These are phyloP conservation scores for Penicillium sp. DNA, from an alignment of 2,329 filamentous ascomycete species.

Conservation along the genomic window DNA sequence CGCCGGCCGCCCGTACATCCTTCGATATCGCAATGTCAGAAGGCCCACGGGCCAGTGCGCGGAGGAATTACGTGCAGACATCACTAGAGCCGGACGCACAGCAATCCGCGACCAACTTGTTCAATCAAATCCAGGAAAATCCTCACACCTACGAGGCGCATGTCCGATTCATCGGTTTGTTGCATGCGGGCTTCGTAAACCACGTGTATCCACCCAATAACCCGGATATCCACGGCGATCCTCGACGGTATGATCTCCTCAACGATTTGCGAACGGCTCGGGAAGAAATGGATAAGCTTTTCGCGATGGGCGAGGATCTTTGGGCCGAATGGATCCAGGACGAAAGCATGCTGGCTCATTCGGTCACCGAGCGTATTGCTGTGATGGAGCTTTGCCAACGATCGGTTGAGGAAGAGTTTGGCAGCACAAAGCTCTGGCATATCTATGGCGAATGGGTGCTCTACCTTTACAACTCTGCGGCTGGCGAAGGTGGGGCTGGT, in stretches of 20 bases:
- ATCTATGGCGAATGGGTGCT: slow-evolving; percentile 59
- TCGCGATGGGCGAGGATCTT: slow-evolving; percentile 59
- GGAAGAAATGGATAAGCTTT: slow-evolving; percentile 58
- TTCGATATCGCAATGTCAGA: slow-evolving; percentile 46
- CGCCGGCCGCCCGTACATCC: slow-evolving; percentile 41
- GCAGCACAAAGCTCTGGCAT: slow-evolving; percentile 58
- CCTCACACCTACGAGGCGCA: slow-evolving; percentile 47
- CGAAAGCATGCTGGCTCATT: slow-evolving; percentile 54
- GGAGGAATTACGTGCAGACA: slow-evolving; percentile 40
- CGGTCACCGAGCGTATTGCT: slow-evolving; percentile 53
- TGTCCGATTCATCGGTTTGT: slow-evolving; percentile 44
- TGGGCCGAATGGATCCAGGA: slow-evolving; percentile 63
- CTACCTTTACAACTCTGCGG: slow-evolving; percentile 51
- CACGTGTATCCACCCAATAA: slow-evolving; percentile 46
- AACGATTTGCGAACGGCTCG: slow-evolving; percentile 47
- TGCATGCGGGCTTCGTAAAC: slow-evolving; percentile 46
- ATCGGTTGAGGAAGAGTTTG: slow-evolving; percentile 58
- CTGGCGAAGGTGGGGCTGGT: slow-evolving; percentile 39
- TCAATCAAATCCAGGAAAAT: slow-evolving; percentile 42
- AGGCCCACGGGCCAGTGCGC: slow-evolving; percentile 36
- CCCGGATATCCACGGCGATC: slow-evolving; percentile 44
- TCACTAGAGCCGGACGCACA: slow-evolving; percentile 42
- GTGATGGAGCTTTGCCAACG: slow-evolving; percentile 58
- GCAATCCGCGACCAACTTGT: slow-evolving; percentile 39
- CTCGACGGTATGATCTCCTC: slow-evolving; percentile 45